Evolutionary conservation across 495 filamentous ascomycete genomes (phyloP), one percentile per base, ranked within the genome.

Genomic region (Penicillium crystallinum): DNA sequence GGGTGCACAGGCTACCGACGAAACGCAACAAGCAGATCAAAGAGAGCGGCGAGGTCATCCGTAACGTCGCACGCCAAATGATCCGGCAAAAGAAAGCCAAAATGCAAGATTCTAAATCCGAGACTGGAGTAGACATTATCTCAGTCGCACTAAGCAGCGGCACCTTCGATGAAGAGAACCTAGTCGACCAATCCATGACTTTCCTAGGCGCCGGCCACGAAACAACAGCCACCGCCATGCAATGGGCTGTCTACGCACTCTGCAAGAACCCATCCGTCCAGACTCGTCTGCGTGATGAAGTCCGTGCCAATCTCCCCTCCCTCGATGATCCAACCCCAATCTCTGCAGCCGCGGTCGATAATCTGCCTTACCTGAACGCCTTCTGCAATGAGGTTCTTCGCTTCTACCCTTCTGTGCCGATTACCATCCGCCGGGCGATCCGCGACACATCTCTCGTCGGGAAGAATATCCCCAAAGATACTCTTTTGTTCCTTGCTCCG

Each of bases 151-250:
- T 96, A 21, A 78, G 87, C 50, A 87, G 82, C 18, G 88, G 85
- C 34, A 81, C 54, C 3, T 95, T 95, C 65, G 78, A 74, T 23
- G 88, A 92, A 43, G 87, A 90, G 29, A 85, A 88, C 46, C 83
- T 96, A 21, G 76, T 89, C 35, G 89, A 96, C 63, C 91, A 97
- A 63, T 79, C 93, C 64, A 95, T 96, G 90, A 97, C 91, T 2
- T 96, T 97, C 74, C 82, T 96, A 3, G 87, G 85, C 0, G 91
- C 92, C 0, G 92, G 92, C 15, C 92, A 97, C 64, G 92, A 95
- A 73, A 87, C 83, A 7, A 86, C 84, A 7, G 73, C 84, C 2
- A 70, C 79, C 5, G 75, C 81, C 10, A 66, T 86, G 54, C 75
- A 75, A 42, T 87, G 83, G 83, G 75, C 80, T 6, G 57, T 81